Evolutionary conservation across 352 stramenopile species (phyloP).

Genomic region (Globisporangium okanoganense): DNA sequence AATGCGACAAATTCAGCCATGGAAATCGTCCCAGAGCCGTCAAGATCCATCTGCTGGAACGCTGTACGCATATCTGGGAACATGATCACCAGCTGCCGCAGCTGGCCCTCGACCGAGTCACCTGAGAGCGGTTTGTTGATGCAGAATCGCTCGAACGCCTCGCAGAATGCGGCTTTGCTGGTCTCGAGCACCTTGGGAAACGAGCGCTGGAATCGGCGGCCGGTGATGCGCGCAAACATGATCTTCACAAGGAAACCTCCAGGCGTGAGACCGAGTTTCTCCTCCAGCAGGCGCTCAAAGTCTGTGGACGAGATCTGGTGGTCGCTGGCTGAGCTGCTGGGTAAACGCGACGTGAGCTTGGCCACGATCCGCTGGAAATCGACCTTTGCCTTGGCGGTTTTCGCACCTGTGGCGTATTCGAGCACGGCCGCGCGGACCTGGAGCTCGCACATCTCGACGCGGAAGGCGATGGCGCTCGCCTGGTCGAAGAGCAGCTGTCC

Average conservation of each 20-base stretch:
- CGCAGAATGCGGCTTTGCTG: conserved; percentile 12
- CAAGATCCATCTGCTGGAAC: conserved; percentile 30
- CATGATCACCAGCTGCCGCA: conserved; percentile 25
- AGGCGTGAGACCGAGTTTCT: conserved; percentile 29
- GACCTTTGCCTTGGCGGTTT: conserved; percentile 17
- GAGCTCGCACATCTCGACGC: conserved; percentile 43
- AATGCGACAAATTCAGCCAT: conserved; percentile 30
- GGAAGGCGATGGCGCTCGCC: conserved; percentile 26
- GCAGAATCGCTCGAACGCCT: conserved; percentile 31
- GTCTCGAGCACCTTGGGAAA: conserved; percentile 11
- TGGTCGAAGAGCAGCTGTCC: conserved; percentile 17
- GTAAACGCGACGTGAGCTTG: conserved; percentile 19
- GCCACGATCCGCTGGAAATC: conserved; percentile 27
- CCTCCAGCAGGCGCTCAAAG: conserved; percentile 26
- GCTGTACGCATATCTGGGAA: conserved; percentile 23
- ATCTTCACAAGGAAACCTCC: conserved; percentile 24
- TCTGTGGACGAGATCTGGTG: conserved; percentile 17
- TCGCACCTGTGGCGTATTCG: conserved; percentile 11
- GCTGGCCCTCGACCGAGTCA: conserved; percentile 38
- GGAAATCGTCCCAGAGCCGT: conserved; percentile 31
- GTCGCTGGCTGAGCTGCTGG: not conserved
- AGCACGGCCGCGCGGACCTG: conserved; percentile 33
- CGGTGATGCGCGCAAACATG: conserved; percentile 28
- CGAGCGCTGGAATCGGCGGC: conserved; percentile 16
- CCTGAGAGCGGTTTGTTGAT: conserved; percentile 24